Evolutionary conservation across 257 asterid genomes (phyloP), one percentile per base, ranked within the genome.

Genomic region (Capsicum baccatum): DNA sequence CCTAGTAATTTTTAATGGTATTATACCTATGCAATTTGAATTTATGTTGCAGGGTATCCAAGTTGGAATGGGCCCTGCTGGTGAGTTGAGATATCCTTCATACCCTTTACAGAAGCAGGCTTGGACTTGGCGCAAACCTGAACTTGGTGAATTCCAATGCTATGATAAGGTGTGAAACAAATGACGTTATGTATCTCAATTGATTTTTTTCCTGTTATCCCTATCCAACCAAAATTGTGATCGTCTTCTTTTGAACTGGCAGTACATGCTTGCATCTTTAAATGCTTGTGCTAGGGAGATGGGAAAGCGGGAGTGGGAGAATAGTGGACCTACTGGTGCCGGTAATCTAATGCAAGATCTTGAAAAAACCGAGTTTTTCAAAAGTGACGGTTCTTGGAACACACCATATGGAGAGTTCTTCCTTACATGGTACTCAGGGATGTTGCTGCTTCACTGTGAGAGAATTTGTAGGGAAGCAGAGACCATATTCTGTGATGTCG

Each of bases 31-130:
- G 54, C 82, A 64, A 47, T 37, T 87, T 52, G 54, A 56, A 48
- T 37, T 79, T 83, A 44, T 16, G 73, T 85, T 87, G 69, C 89
- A 94, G 98, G 96, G 95, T 9, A 89, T 94, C 86, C 98, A 93
- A 94, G 93, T 94, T 79, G 98, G 98, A 76, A 81, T 94, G 87
- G 98, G 98, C 59, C 97, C 98, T 39, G 91, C 89, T 58, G 97
- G 97, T 82, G 97, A 94, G 88, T 85, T 94, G 84, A 88, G 98
- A 88, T 94, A 94, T 88, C 98, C 98, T 79, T 91, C 94, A 3
- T 88, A 86, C 87, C 88, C 92, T 44, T 83, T 86, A 69, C 88
- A 84, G 80, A 89, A 87, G 87, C 86, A 88, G 59, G 83, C 87
- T 21, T 68, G 88, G 88, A 87, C 89, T 35, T 89, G 90, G 94